Evolutionary conservation across 1,284 basidiomycete genomes (phyloP), one percentile per base, ranked within the genome.

Genomic region (Ustilago bromivora): DNA sequence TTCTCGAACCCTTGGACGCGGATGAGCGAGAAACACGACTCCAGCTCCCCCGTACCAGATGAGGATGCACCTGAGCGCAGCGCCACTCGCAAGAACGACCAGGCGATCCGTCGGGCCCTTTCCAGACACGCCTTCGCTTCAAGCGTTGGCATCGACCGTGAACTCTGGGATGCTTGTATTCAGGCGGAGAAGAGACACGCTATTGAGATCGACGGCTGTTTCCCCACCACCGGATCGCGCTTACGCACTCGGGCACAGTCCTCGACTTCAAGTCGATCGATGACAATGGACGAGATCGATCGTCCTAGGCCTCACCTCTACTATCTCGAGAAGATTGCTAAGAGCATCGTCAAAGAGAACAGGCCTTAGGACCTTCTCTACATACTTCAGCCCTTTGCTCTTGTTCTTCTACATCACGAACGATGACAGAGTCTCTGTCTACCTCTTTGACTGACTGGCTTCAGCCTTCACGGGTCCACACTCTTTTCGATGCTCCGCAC

Each of bases 121-220:
- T 54, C 64, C 8, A 47, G 63, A 17, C 41, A 70, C 40, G 58
- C 59, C 1, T 66, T 66, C 40, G 57, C 65, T 35, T 32, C 64
- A 31, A 71, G 55, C 35, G 72, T 66, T 2, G 68, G 66, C 36
- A 71, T 78, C 60, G 78, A 80, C 40, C 76, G 68, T 17, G 66
- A 71, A 15, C 46, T 81, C 12, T 73, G 73, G 69, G 61, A 68
- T 19, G 61, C 72, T 3, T 80, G 75, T 41, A 53, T 80, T 17
- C 66, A 78, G 52, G 80, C 80, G 28, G 75, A 78, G 58, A 61
- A 61, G 53, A 62, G 80, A 31, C 80, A 81, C 46, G 60, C 65
- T 28, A 12, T 57, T 47, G 80, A 81, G 54, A 52, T 81, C 9
- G 59, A 62, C 1, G 74, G 69, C 3, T 78, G 65, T 36, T 34